Percentiles rank a stretch among this genome's conserved stretches.
These are phyloP conservation scores for Avena sativa DNA, from an alignment of 176 grass and related monocot species.

Conservation along the genomic window DNA sequence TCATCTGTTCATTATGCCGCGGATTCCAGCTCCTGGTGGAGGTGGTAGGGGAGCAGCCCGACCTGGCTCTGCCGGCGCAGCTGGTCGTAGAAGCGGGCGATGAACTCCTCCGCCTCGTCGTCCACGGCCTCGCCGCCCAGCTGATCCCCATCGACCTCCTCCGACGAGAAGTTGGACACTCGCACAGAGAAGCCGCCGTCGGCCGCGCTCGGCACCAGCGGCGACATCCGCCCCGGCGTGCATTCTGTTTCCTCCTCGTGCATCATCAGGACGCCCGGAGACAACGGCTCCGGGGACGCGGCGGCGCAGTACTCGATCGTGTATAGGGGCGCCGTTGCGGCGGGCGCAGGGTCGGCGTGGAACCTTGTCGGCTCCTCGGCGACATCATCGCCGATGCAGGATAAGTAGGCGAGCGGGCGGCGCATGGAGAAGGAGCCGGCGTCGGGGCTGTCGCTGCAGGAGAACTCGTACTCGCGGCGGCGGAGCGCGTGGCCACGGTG, in stretches of 20 bases:
- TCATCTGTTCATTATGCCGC: background rate
- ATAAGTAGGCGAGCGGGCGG: slow-evolving; percentile 71
- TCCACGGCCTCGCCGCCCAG: slow-evolving; percentile 54
- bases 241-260: slow-evolving; percentile 38
- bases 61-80: slow-evolving; percentile 69
- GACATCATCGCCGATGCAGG: slow-evolving; percentile 52
- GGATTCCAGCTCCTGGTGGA: slow-evolving; percentile 49
- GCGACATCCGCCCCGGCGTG: slow-evolving; percentile 41
- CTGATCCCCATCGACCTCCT: slow-evolving; percentile 38
- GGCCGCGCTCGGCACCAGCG: background rate
- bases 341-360: background rate
- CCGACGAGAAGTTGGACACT: slow-evolving; percentile 65
- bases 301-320: slow-evolving; percentile 64
- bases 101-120: slow-evolving; percentile 93
- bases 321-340: slow-evolving; percentile 13
- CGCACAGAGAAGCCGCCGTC: slow-evolving; percentile 53
- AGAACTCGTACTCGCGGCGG: slow-evolving; percentile 84
- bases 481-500: background rate
- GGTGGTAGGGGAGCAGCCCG: slow-evolving; percentile 60
- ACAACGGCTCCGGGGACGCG: slow-evolving; percentile 43
- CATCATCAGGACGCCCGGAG: background rate
- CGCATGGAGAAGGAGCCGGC: slow-evolving; percentile 52
- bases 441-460: slow-evolving; percentile 75
- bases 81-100: slow-evolving; percentile 87
- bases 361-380: slow-evolving; percentile 1